Evolutionary conservation across 2,329 filamentous ascomycete species (phyloP), one percentile per base, ranked within the genome.

Genomic region (Aspergillus sp.): DNA sequence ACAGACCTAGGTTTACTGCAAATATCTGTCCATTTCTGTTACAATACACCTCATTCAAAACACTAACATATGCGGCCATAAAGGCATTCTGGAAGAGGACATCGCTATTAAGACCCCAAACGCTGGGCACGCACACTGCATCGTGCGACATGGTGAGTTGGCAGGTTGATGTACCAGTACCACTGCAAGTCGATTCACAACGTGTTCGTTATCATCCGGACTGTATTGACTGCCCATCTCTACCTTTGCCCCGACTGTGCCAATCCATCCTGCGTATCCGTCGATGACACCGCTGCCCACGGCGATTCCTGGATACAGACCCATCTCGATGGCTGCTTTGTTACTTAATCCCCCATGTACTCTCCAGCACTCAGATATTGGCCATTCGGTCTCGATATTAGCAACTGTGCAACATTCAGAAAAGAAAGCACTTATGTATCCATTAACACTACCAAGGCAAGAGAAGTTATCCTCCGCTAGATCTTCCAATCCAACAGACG

Each of bases 201-300:
- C 91, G 68, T 96, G 90, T 2, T 85, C 81, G 11, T 91, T 80
- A 62, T 95, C 89, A 68, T 95, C 94, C 60, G 86, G 83, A 1
- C n/a, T n/a, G 86, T 78, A 5, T 31, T 78, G 78, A 47, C 79
- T 74, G 61, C 77, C 76, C 11, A 94, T 78, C 53, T 89, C 80
- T 56, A 96, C 88, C 68, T 96, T 96, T 47, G 93, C 91, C 45
- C 93, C 93, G n/a, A 98, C 93, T 1, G 93, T 97, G 48, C 93
- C 93, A 56, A 98, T 93, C 93, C 93, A 98, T 51, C 93, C 93
- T 47, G 93, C 93, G 60, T 98, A 98, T 13, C 93, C 93, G 65
- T 98, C 93, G 61, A 98, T 98, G 51, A 98, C 93, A 66, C 90
- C 90, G 61, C 89, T 95, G 42, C 93, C 93, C 43, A 98, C 86